Evolutionary conservation across 768 basidiomycete species (phyloP).

Genomic region (Phanerochaete carnosa): DNA sequence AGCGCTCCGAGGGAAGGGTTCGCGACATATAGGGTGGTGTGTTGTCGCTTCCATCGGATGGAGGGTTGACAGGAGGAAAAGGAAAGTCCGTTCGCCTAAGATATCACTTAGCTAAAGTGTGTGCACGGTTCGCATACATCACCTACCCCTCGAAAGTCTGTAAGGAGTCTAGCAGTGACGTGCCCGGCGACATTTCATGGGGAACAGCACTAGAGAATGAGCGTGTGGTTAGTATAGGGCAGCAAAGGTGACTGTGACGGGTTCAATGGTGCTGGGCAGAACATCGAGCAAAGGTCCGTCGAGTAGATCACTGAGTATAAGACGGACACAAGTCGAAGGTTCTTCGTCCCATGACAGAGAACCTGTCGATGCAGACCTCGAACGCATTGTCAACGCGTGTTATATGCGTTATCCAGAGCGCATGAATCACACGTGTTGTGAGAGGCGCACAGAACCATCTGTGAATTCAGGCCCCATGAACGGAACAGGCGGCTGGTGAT

Average conservation of each 20-base stretch:
- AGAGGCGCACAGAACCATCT: slow-evolving; percentile 6
- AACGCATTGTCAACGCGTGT: slow-evolving; percentile 16
- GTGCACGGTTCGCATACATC: neutral
- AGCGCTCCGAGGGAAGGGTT: slow-evolving; percentile 15
- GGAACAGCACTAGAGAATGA: slow-evolving; percentile 6
- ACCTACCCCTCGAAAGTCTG: slow-evolving; percentile 18
- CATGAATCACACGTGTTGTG: slow-evolving; percentile 11
- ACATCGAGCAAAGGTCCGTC: slow-evolving; percentile 10
- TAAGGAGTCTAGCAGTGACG: slow-evolving; percentile 11
- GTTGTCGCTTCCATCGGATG: slow-evolving; percentile 17
- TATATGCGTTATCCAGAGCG: neutral
- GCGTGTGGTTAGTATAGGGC: neutral
- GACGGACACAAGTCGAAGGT: slow-evolving; percentile 4
- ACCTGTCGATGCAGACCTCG: slow-evolving; percentile 2
- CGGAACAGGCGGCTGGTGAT: neutral
- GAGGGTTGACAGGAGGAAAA: slow-evolving; percentile 16
- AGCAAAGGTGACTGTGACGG: slow-evolving; percentile 3
- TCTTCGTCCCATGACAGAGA: slow-evolving; percentile 5
- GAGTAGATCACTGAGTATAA: slow-evolving; percentile 9
- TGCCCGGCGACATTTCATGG: slow-evolving; percentile 3
- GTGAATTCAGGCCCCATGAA: neutral
- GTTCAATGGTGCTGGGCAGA: slow-evolving; percentile 7
- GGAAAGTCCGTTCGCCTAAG: slow-evolving; percentile 17
- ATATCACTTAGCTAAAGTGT: neutral
- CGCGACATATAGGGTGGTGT: slow-evolving; percentile 17